A percentile compares a stretch with the other conserved stretches of the same genome.
These are phyloP conservation scores for Chrysosporium keratinophilum DNA, from an alignment of 2,329 filamentous ascomycete genomes.

Conservation along the genomic window DNA sequence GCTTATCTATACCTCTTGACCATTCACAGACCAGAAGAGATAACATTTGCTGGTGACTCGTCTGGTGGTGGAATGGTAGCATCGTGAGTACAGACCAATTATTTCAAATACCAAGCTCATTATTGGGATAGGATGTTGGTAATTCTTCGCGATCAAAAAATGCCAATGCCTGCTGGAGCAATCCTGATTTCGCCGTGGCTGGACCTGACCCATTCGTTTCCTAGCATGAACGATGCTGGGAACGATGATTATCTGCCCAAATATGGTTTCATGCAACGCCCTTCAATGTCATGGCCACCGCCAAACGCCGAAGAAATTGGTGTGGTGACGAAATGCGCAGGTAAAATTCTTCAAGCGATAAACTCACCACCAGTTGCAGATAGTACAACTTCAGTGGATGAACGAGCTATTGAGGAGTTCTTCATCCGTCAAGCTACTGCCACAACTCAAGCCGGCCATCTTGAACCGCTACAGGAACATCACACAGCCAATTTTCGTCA, in stretches of 20 bases:
- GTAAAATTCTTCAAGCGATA: slow-evolving; percentile 27
- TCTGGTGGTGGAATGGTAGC: slow-evolving; percentile 87
- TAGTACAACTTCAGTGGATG: slow-evolving; percentile 7
- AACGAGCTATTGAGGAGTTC: slow-evolving; percentile 12
- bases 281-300: slow-evolving; percentile 84
- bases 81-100: slow-evolving; percentile 31
- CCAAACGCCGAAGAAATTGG: slow-evolving; percentile 66
- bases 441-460: slow-evolving; percentile 26
- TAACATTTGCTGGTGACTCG: slow-evolving; percentile 83
- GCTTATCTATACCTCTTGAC: slow-evolving; percentile 75
- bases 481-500: slow-evolving; percentile 18
- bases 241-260: slow-evolving; percentile 79
- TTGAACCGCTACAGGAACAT: slow-evolving; percentile 9
- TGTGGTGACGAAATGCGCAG: slow-evolving; percentile 38
- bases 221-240: slow-evolving; percentile 65
- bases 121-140: slow-evolving; percentile 52
- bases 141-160: slow-evolving; percentile 65
- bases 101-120: slow-evolving; percentile 18
- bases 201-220: slow-evolving; percentile 90
- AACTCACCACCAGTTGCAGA: slow-evolving; percentile 12
- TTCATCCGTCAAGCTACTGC: slow-evolving; percentile 21
- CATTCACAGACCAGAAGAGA: slow-evolving; percentile 65
- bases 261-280: slow-evolving; percentile 80
- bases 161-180: slow-evolving; percentile 79
- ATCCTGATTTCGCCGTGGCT: slow-evolving; percentile 93